These are phyloP conservation scores for Miscanthus lutarioriparius DNA, from an alignment of 176 grass and related monocot species.

Conservation along the genomic window DNA sequence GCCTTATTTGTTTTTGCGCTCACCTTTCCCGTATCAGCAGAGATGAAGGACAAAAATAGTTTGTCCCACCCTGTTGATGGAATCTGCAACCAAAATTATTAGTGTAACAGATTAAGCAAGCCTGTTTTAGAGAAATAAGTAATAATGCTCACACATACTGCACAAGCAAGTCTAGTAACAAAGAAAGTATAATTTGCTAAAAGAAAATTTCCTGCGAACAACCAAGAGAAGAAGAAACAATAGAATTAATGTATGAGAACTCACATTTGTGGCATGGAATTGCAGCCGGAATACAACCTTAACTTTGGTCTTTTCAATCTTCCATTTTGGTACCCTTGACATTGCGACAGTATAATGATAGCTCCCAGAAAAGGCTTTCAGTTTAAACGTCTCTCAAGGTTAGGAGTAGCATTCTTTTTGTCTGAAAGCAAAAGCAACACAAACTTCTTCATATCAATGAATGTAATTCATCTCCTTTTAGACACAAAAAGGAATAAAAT, in stretches of 20 bases:
- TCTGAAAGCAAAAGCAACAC: conserved; percentile 32
- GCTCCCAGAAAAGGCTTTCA: conserved; percentile 40
- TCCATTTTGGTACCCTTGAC: conserved; percentile 97
- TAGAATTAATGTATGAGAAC: conserved; percentile 29
- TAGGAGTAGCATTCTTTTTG: conserved; percentile 28
- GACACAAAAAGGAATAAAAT: neutral
- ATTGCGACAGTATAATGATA: conserved; percentile 53
- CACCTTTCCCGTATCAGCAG: conserved; percentile 76
- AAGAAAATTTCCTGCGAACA: conserved; percentile 9
- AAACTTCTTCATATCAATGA: conserved; percentile 16
- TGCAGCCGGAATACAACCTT: conserved; percentile 98
- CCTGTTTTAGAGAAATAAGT: neutral
- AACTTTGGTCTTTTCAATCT: conserved; percentile 93
- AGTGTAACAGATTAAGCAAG: conserved; percentile 2
- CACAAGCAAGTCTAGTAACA: conserved; percentile 14
- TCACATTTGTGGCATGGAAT: conserved; percentile 96
- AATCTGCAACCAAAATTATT: conserved; percentile 63
- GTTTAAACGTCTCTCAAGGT: conserved; percentile 35
- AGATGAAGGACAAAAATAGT: conserved; percentile 91
- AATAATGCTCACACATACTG: neutral
- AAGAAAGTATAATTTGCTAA: conserved; percentile 4
- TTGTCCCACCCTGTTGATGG: conserved; percentile 97
- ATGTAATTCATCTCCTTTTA: neutral
- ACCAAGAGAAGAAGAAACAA: conserved; percentile 40
- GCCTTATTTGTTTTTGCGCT: conserved; percentile 97